Base-by-base conservation (phyloP, 1,284 basidiomycete genomes). In the Macrocystidia cucumis region DNA sequence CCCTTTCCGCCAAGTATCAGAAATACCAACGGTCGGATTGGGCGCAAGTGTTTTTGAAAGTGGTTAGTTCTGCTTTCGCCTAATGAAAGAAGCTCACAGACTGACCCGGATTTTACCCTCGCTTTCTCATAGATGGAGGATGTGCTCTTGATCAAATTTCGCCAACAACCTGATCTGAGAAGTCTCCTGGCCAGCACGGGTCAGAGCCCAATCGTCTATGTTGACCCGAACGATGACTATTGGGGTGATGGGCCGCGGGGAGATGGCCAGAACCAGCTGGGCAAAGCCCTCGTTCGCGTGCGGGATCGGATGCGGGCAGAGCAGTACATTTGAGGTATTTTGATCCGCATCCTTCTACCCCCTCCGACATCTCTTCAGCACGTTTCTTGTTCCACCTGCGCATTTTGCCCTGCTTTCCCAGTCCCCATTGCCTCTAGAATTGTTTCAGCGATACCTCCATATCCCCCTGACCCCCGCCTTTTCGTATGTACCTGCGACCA, bases 141-240 rank as follows among this genome's bases (percentile, higher is more conserved):
- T 2, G 75, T 73, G 16, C 45, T 82, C 38, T 65, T 67, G 40
- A 44, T 62, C 37, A 85, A 84, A 47, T 74, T 84, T 48, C 62
- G 62, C 27, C 80, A 83, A 55, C 73, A 84, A 46, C 57, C 62
- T 1, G 48, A 61, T 9, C 46, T 82, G 32, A 62, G 69, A 14
- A 35, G 41, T 22, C 45, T 67, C 40, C 59, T 83, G 5, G 50
- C 76, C 12, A 45, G 54, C 19, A 79, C 78, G 2, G 68, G 64
- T 2, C 41, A 62, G n/a, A 54, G 58, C 2, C 56, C 59, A 6
- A 55, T 83, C 26, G 46, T 78, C 5, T 77, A 70, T 46, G 53
- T 57, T 11, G 74, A 76, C 43, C 47, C 55, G 6, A 52, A 56
- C 9, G 73, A 78, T 49, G 25, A 45, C 11, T 75, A 68, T 43